Base-by-base conservation (phyloP, 352 stramenopile genomes). In the Pythium rhizo-oryzae region DNA sequence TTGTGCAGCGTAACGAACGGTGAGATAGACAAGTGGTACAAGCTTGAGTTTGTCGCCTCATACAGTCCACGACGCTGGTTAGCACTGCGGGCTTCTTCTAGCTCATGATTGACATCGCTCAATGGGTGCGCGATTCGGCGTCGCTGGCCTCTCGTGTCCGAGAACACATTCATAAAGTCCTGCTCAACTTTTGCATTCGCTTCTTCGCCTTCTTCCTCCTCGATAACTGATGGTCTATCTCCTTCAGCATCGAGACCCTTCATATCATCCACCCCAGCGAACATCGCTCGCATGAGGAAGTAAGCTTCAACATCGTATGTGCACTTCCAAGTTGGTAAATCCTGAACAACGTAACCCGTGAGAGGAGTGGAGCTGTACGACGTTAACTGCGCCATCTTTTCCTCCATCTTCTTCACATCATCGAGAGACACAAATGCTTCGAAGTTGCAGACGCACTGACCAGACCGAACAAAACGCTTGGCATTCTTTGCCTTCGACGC, bases 221-320 rank as follows among this genome's bases (percentile, higher is more conserved):
- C 62, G 24, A 71, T 64, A 19, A 56, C n/a, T 15, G 51, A 59
- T 33, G 69, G 58, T 24, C 85, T 47, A 35, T 80, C 68, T 0
- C 59, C 37, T 19, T 60, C 57, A 19, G 18, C 35, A 76, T 70
- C 21, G 9, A 55, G 41, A 19, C 58, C 21, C 58, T 65, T 78
- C 44, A 57, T 59, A 6, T 94, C 82, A 21, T 93, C 86, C 19
- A 77, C 77, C 50, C 77, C 82, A 18, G 82, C 92, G 53, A 91
- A 94, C 11, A 85, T 92, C 7, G 87, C 87, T 47, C 87, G 84
- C 87, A 95, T 95, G 35, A 95, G 69, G 63, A 88, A 95, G 58
- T 92, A 96, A 21, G 85, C 89, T 69, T 96, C 89, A 13, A 96
- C 85, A 54, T 96, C 89, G 57, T 95, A 96, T 0, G 84, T 94